These are phyloP conservation scores for Abrus precatorius DNA, from an alignment of 306 rosid species.

Conservation along the genomic window DNA sequence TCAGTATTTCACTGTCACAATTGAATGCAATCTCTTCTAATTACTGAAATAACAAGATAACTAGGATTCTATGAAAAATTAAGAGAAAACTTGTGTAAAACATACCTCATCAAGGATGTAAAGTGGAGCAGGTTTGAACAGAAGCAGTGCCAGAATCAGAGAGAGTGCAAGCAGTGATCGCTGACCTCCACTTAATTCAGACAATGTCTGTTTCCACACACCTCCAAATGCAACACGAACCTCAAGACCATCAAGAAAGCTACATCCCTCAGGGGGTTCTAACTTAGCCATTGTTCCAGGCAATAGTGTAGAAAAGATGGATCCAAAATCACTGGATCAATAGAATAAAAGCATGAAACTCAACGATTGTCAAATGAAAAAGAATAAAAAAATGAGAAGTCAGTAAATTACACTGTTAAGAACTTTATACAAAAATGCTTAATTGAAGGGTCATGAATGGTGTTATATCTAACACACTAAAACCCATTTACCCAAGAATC, in stretches of 20 bases:
- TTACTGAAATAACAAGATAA: neutral
- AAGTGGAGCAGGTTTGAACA: slow-evolving; percentile 97
- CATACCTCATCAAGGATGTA: slow-evolving; percentile 95
- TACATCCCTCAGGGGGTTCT: slow-evolving; percentile 96
- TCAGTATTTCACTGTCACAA: slow-evolving; percentile 7
- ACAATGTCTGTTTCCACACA: slow-evolving; percentile 98
- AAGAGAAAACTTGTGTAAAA: slow-evolving; percentile 25
- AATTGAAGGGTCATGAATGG: neutral
- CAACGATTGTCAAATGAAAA: slow-evolving; percentile 21
- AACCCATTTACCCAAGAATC: neutral
- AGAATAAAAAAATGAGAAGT: slow-evolving; percentile 19
- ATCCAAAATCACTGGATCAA: slow-evolving; percentile 86
- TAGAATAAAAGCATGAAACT: slow-evolving; percentile 29
- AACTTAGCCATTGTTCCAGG: slow-evolving; percentile 97
- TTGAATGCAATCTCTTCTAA: slow-evolving; percentile 10
- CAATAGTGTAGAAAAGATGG: slow-evolving; percentile 90
- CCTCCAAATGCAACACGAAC: slow-evolving; percentile 97
- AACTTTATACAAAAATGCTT: slow-evolving; percentile 16
- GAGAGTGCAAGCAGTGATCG: slow-evolving; percentile 97
- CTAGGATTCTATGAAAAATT: neutral
- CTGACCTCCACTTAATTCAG: slow-evolving; percentile 98
- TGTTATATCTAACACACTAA: slow-evolving; percentile 12
- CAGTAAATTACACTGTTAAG: slow-evolving; percentile 28
- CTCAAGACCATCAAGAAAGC: slow-evolving; percentile 96
- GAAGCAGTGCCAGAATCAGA: slow-evolving; percentile 91